Percentiles rank a stretch among this genome's conserved stretches.
phyloP scores from a whole-genome alignment of 2,329 filamentous ascomycete genomes.

The Biscogniauxia marginata region DNA sequence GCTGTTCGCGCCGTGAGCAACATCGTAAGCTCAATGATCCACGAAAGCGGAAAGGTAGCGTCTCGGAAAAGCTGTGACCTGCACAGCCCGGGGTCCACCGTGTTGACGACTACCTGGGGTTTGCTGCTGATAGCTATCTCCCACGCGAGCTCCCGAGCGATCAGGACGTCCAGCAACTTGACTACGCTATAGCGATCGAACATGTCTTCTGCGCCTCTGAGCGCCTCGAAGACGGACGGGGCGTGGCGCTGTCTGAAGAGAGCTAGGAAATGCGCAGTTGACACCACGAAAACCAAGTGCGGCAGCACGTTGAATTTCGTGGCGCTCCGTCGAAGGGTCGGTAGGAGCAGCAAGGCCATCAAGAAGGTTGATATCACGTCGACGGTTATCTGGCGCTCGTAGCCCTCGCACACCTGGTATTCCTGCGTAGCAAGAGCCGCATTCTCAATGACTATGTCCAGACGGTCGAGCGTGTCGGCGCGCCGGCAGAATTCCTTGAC shows the following conservation, averaged over 20 bases:
- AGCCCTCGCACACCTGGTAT: conserved; percentile 34
- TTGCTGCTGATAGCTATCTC: conserved; percentile 30
- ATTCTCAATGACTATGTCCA: conserved; percentile 45
- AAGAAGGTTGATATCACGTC: conserved; percentile 49
- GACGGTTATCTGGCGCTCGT: conserved; percentile 43
- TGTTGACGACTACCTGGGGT: conserved; percentile 38
- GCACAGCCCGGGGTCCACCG: conserved; percentile 42
- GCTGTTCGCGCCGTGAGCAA: conserved; percentile 34
- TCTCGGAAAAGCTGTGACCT: conserved; percentile 39
- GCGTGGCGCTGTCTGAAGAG: conserved; percentile 34
- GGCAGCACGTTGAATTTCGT: conserved; percentile 33
- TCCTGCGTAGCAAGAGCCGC: conserved; percentile 33
- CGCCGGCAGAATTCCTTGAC: conserved; percentile 38
- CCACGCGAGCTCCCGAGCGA: conserved; percentile 35
- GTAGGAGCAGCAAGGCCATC: conserved; percentile 43
- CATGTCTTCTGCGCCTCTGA: conserved; percentile 29
- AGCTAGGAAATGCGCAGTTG: conserved; percentile 36
- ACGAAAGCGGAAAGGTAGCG: conserved; percentile 29
- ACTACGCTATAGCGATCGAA: conserved; percentile 36
- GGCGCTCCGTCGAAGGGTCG: conserved; percentile 38
- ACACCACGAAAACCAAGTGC: conserved; percentile 39
- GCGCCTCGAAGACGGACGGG: conserved; percentile 33
- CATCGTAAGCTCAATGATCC: conserved; percentile 14
- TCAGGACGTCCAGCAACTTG: conserved; percentile 35
- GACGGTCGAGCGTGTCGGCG: conserved; percentile 32